Evolutionary conservation across 2,329 filamentous ascomycete species (phyloP).

Genomic region (Raffaelea deltoideospora): DNA sequence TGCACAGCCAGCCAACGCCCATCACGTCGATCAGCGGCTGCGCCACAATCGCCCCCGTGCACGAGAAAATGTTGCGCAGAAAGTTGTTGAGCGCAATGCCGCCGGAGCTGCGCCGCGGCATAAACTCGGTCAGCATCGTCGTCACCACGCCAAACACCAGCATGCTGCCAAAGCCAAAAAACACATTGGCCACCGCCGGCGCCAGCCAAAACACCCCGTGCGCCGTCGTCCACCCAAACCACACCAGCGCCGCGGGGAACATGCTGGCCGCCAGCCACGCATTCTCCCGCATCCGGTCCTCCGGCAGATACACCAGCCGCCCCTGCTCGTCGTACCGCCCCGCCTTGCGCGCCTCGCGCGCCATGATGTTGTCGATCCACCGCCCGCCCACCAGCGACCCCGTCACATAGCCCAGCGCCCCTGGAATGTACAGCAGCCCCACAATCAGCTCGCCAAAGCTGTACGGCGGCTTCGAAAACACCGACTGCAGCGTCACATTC

Average conservation of each 20-base stretch:
- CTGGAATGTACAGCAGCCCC: slow-evolving; percentile 64
- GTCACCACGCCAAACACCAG: slow-evolving; percentile 59
- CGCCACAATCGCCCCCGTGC: slow-evolving; percentile 53
- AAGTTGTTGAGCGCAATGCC: slow-evolving; percentile 76
- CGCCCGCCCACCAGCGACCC: slow-evolving; percentile 54
- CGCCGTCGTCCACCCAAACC: slow-evolving; percentile 62
- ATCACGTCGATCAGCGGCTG: slow-evolving; percentile 56
- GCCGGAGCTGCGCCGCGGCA: slow-evolving; percentile 53
- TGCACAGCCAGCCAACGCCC: slow-evolving; percentile 65
- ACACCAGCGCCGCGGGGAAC: slow-evolving; percentile 55
- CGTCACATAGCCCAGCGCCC: slow-evolving; percentile 56
- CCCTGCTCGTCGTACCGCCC: slow-evolving; percentile 53
- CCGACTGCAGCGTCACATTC: slow-evolving; percentile 62
- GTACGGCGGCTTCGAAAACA: slow-evolving; percentile 54
- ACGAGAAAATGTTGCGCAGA: slow-evolving; percentile 62
- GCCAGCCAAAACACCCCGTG: slow-evolving; percentile 51
- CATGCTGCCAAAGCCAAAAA: slow-evolving; percentile 68
- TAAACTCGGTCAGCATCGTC: slow-evolving; percentile 77
- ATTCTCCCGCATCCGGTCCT: slow-evolving; percentile 74
- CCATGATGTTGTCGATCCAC: slow-evolving; percentile 75
- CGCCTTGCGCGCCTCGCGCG: slow-evolving; percentile 54
- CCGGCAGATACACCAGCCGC: slow-evolving; percentile 52
- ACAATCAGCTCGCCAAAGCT: slow-evolving; percentile 52
- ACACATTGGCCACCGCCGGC: slow-evolving; percentile 49
- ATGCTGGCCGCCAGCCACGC: slow-evolving; percentile 59